Percentiles rank a stretch among this genome's conserved stretches.
phyloP scores from a whole-genome alignment of 768 basidiomycete genomes.

The Rhodocollybia butyracea region DNA sequence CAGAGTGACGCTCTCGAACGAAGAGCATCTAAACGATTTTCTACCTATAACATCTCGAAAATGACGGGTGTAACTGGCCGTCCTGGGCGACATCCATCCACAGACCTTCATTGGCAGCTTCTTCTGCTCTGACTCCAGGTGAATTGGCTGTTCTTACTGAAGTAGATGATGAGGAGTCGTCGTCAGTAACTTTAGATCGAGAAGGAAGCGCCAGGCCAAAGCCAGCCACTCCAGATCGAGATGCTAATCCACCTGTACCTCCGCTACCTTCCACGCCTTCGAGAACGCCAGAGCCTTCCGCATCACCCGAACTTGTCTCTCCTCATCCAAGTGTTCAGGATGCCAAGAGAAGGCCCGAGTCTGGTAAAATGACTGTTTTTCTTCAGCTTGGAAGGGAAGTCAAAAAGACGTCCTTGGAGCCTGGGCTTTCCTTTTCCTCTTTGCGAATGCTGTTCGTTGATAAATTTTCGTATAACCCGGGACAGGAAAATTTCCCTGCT shows the following conservation, averaged over 20 bases:
- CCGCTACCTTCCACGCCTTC: slow-evolving; percentile 45
- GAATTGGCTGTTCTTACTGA: slow-evolving; percentile 76
- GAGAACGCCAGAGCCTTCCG: slow-evolving; percentile 33
- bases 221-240: slow-evolving; percentile 37
- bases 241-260: slow-evolving; percentile 39
- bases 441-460: slow-evolving; percentile 90
- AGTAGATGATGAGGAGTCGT: slow-evolving; percentile 52
- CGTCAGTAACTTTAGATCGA: slow-evolving; percentile 16
- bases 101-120: slow-evolving; percentile 64
- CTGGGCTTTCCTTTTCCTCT: slow-evolving; percentile 65
- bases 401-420: slow-evolving; percentile 78
- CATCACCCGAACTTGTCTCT: slow-evolving; percentile 13
- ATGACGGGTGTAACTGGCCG: slow-evolving; percentile 67
- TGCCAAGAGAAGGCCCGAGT: slow-evolving; percentile 19
- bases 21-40: slow-evolving; percentile 93
- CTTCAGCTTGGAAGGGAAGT: slow-evolving; percentile 89
- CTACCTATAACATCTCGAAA: slow-evolving; percentile 90
- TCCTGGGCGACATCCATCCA: slow-evolving; percentile 45
- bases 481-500: slow-evolving; percentile 88
- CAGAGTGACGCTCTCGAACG: slow-evolving; percentile 84
- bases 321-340: neutral
- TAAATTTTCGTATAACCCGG: slow-evolving; percentile 91
- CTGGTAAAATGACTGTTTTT: slow-evolving; percentile 72
- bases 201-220: slow-evolving; percentile 23
- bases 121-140: slow-evolving; percentile 58